phyloP scores from a whole-genome alignment of 2,329 filamentous ascomycete genomes.

The Ascochyta koolunga region DNA sequence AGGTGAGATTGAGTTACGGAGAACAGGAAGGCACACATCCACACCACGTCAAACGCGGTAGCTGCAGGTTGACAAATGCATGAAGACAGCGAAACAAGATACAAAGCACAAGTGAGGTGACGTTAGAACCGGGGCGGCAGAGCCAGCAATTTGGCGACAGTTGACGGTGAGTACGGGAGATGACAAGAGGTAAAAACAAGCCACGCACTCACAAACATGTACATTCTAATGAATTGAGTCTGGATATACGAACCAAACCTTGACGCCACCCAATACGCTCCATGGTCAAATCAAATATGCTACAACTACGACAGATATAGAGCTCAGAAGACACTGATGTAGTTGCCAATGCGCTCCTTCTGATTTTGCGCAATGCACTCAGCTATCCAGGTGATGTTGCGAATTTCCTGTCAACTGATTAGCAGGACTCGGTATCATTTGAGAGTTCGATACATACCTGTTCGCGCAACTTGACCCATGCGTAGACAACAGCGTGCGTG shows the following conservation, averaged over 20 bases:
- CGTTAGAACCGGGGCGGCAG: not conserved
- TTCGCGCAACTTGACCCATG: conserved; percentile 96
- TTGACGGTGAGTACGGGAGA: not conserved
- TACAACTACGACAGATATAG: conserved; percentile 28
- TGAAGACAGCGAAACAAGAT: not conserved
- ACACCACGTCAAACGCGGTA: not conserved
- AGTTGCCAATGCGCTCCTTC: conserved; percentile 98
- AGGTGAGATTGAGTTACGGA: not conserved
- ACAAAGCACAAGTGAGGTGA: not conserved
- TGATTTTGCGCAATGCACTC: conserved; percentile 99
- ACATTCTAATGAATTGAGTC: conserved; percentile 24
- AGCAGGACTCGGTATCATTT: conserved; percentile 6
- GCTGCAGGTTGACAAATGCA: not conserved
- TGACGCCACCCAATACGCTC: conserved; percentile 37
- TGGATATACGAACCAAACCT: conserved; percentile 41
- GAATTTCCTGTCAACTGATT: conserved; percentile 76
- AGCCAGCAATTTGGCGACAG: not conserved
- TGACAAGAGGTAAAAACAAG: not conserved
- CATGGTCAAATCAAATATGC: conserved; percentile 35
- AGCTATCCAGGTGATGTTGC: conserved; percentile 99
- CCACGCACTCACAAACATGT: conserved; percentile 19
- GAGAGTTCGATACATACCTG: conserved; percentile 69
- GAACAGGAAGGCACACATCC: conserved; percentile 22
- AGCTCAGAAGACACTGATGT: conserved; percentile 85
- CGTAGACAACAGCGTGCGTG: conserved; percentile 91